These are phyloP conservation scores for Trifolium fragiferum DNA, from an alignment of 306 rosid species.

Conservation along the genomic window DNA sequence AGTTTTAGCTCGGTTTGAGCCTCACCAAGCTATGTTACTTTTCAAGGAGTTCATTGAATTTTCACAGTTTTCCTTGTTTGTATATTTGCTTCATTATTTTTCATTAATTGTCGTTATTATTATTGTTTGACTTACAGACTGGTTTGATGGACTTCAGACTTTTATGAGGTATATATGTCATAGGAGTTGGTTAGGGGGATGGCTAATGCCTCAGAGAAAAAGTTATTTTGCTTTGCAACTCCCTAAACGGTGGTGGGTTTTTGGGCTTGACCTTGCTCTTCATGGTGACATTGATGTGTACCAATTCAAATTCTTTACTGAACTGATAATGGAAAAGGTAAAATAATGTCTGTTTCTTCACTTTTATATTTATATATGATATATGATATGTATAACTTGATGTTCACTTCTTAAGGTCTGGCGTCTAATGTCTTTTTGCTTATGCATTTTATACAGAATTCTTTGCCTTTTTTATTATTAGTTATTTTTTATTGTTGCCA, in stretches of 20 bases:
- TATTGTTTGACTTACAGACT: slow-evolving; percentile 62
- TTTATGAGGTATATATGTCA: slow-evolving; percentile 95
- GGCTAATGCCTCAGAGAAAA: slow-evolving; percentile 98
- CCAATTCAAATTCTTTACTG: slow-evolving; percentile 96
- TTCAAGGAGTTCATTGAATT: slow-evolving; percentile 27
- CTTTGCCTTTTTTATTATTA: background rate
- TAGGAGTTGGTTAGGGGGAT: slow-evolving; percentile 98
- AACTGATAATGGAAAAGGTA: slow-evolving; percentile 77
- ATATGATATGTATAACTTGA: background rate
- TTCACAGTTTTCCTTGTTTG: slow-evolving; percentile 12
- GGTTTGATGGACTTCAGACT: slow-evolving; percentile 98
- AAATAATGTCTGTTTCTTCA: slow-evolving; percentile 33
- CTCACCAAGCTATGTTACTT: slow-evolving; percentile 30
- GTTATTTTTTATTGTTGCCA: background rate
- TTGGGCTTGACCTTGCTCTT: slow-evolving; percentile 94
- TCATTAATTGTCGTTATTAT: slow-evolving; percentile 14
- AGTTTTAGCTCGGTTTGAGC: slow-evolving; percentile 42
- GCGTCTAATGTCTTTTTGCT: background rate
- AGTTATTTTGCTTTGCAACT: slow-evolving; percentile 97
- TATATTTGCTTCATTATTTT: slow-evolving; percentile 12
- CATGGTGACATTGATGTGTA: slow-evolving; percentile 94
- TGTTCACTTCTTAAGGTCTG: background rate
- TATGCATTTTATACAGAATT: background rate
- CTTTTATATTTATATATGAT: slow-evolving; percentile 1
- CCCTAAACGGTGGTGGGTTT: slow-evolving; percentile 96